Percentiles rank a stretch among this genome's conserved stretches.
phyloP scores from a whole-genome alignment of 2,329 filamentous ascomycete genomes.

The Mariannaea elegans region DNA sequence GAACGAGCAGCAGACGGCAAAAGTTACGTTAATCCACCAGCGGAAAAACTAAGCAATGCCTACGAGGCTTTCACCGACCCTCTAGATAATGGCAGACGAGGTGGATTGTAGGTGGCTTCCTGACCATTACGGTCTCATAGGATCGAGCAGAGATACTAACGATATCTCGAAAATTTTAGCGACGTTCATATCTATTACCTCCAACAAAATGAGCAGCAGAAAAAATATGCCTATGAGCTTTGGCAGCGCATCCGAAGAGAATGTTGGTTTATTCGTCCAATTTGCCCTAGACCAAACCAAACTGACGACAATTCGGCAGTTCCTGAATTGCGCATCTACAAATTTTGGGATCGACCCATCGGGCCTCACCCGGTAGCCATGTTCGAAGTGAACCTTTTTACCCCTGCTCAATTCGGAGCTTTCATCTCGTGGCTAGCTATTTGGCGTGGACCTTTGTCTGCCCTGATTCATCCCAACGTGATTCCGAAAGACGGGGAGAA shows the following conservation, averaged over 20 bases:
- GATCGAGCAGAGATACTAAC: background rate
- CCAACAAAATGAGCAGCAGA: slow-evolving; percentile 68
- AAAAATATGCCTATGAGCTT: slow-evolving; percentile 73
- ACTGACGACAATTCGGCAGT: slow-evolving; percentile 57
- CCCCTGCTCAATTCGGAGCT: slow-evolving; percentile 86
- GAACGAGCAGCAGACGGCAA: slow-evolving; percentile 78
- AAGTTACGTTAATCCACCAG: slow-evolving; percentile 73
- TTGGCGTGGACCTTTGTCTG: slow-evolving; percentile 82
- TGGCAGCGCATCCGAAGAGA: slow-evolving; percentile 83
- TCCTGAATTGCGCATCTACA: slow-evolving; percentile 85
- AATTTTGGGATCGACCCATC: slow-evolving; percentile 77
- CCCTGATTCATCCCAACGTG: slow-evolving; percentile 84
- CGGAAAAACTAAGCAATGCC: slow-evolving; percentile 68
- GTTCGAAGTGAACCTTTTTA: slow-evolving; percentile 93
- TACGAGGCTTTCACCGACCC: slow-evolving; percentile 77
- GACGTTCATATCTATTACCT: slow-evolving; percentile 90
- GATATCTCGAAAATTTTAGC: slow-evolving; percentile 43
- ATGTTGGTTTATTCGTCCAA: slow-evolving; percentile 60
- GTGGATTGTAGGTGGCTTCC: slow-evolving; percentile 71
- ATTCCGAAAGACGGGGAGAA: slow-evolving; percentile 51
- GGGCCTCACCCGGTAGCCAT: slow-evolving; percentile 86
- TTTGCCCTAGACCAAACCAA: background rate
- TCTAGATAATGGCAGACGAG: slow-evolving; percentile 69
- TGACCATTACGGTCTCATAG: background rate
- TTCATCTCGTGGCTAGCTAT: slow-evolving; percentile 88